A percentile compares a stretch with the other conserved stretches of the same genome.
phyloP scores from a whole-genome alignment of 768 basidiomycete species.

The Strobilomyces dryophilus region DNA sequence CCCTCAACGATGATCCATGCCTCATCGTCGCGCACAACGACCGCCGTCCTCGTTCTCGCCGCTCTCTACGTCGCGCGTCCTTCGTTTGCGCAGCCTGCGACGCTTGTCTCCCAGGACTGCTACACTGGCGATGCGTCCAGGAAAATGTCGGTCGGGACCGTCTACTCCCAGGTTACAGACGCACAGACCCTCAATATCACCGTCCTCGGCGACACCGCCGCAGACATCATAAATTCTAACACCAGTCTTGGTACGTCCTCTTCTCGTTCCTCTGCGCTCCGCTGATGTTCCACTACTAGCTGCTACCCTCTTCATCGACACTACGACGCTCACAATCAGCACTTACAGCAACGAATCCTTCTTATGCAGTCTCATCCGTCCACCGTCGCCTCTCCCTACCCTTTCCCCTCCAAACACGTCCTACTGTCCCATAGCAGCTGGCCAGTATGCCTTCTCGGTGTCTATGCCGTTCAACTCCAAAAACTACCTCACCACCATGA shows the following conservation, averaged over 20 bases:
- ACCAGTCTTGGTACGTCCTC: slow-evolving; percentile 58
- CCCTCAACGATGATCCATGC: slow-evolving; percentile 22
- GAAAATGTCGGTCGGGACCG: slow-evolving; percentile 62
- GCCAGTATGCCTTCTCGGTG: slow-evolving; percentile 78
- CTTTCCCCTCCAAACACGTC: slow-evolving; percentile 30
- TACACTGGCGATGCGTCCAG: slow-evolving; percentile 49
- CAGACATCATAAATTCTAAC: slow-evolving; percentile 56
- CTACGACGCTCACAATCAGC: slow-evolving; percentile 73
- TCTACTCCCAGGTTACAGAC: slow-evolving; percentile 68
- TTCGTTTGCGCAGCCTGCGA: slow-evolving; percentile 52
- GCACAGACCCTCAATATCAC: slow-evolving; percentile 60
- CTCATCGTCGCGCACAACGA: neutral
- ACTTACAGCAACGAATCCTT: slow-evolving; percentile 68
- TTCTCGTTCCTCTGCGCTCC: neutral
- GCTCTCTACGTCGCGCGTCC: slow-evolving; percentile 23
- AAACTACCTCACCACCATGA: slow-evolving; percentile 77
- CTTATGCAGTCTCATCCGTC: slow-evolving; percentile 76
- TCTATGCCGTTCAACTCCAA: slow-evolving; percentile 60
- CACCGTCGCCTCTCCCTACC: slow-evolving; percentile 65
- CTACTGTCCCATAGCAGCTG: slow-evolving; percentile 78
- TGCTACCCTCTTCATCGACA: slow-evolving; percentile 88
- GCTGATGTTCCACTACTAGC: slow-evolving; percentile 7
- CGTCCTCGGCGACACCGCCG: slow-evolving; percentile 60
- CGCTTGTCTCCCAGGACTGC: slow-evolving; percentile 65
- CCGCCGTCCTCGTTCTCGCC: slow-evolving; percentile 7